These are phyloP conservation scores for Gamsiella multidivaricata DNA, from an alignment of 192 early-diverging fungal genomes.

Conservation along the genomic window DNA sequence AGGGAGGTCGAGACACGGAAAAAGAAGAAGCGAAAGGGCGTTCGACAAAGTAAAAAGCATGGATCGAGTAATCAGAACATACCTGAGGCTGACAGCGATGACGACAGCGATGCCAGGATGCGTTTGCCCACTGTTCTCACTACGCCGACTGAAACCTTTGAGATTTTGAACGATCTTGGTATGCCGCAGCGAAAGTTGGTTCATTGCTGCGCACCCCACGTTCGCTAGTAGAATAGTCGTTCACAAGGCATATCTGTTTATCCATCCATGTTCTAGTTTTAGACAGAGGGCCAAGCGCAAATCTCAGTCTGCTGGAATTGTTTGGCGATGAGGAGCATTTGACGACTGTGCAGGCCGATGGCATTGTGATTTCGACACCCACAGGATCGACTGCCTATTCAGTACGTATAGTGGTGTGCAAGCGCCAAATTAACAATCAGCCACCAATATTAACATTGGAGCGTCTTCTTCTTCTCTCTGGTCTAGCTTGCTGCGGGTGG, in stretches of 20 bases:
- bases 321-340: conserved; percentile 90
- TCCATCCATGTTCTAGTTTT: no score
- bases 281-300: conserved; percentile 93
- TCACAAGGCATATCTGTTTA: no score
- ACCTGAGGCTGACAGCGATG: conserved; percentile 25
- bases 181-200: neutral
- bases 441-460: neutral
- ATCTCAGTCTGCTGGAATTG: conserved; percentile 87
- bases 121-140: conserved; percentile 65
- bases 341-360: conserved; percentile 97
- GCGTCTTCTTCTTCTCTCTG: conserved; percentile 7
- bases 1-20: conserved; percentile 25
- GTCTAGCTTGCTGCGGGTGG: conserved; percentile 90
- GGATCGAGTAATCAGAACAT: conserved; percentile 6
- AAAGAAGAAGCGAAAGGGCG: conserved; percentile 56
- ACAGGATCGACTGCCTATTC: conserved; percentile 94
- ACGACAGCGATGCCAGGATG: conserved; percentile 47
- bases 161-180: conserved; percentile 92
- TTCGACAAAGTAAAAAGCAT: conserved; percentile 34
- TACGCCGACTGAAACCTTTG: conserved; percentile 79
- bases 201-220: neutral
- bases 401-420: conserved; percentile 39
- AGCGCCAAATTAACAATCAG: neutral
- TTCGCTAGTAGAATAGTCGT: neutral
- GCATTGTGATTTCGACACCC: conserved; percentile 92